A percentile compares a stretch with the other conserved stretches of the same genome.
phyloP scores from a whole-genome alignment of 177 flowering plant species.

The Vitis hybrid region DNA sequence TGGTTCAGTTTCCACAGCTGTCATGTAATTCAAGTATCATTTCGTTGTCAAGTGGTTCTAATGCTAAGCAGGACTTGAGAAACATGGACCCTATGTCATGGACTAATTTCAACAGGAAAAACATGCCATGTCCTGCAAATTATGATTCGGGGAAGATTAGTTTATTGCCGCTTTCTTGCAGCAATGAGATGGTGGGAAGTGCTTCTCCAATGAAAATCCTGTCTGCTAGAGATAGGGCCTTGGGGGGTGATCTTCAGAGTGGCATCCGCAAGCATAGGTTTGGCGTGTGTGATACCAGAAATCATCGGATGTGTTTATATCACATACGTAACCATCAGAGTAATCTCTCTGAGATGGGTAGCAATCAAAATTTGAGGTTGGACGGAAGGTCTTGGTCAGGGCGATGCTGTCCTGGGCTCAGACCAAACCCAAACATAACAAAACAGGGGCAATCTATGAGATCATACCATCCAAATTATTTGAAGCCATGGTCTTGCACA shows the following conservation, averaged over 20 bases:
- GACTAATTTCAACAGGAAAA: slow-evolving; percentile 18
- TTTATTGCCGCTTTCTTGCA: slow-evolving; percentile 1
- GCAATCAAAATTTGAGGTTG: slow-evolving; percentile 1
- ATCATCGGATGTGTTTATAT: slow-evolving; percentile 7
- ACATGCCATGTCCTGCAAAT: slow-evolving; percentile 13
- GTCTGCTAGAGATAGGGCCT: background rate
- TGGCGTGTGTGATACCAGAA: slow-evolving; percentile 13
- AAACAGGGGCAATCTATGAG: slow-evolving; percentile 19
- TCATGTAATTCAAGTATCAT: background rate
- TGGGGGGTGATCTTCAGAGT: background rate
- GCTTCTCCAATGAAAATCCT: slow-evolving; percentile 2
- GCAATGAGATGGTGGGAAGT: slow-evolving; percentile 10
- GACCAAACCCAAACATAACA: slow-evolving; percentile 19
- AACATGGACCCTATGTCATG: slow-evolving; percentile 2
- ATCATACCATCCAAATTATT: background rate
- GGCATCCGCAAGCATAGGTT: slow-evolving; percentile 18
- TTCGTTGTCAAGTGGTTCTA: background rate
- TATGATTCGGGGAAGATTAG: slow-evolving; percentile 1
- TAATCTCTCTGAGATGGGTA: slow-evolving; percentile 7
- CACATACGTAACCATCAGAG: slow-evolving; percentile 2
- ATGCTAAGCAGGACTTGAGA: slow-evolving; percentile 11
- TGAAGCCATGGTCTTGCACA: slow-evolving; percentile 10
- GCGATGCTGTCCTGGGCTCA: slow-evolving; percentile 19
- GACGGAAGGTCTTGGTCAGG: slow-evolving; percentile 15
- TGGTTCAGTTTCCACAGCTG: slow-evolving; percentile 5